Percentiles rank a stretch among this genome's conserved stretches.
Evolutionary conservation across 208 protist species (phyloP).

Genomic region (Leishmania arabica): DNA sequence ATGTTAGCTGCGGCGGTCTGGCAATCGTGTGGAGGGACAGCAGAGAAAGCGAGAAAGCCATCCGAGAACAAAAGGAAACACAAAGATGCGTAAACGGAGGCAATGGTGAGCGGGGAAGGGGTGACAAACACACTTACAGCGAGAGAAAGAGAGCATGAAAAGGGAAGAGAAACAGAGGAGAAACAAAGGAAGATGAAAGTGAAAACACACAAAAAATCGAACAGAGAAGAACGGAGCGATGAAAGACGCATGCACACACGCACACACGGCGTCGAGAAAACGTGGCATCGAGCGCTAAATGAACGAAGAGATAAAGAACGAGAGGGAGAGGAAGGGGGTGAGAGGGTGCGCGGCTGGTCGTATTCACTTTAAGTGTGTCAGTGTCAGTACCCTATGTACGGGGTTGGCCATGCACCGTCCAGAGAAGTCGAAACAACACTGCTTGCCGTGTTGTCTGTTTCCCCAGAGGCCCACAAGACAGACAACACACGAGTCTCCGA

Average conservation of each 20-base stretch:
- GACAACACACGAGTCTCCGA: neutral
- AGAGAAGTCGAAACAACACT: too few species aligned
- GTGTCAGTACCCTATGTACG: neutral
- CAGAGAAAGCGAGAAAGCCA: neutral
- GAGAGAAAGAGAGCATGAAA: neutral
- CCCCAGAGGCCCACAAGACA: neutral
- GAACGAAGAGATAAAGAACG: neutral
- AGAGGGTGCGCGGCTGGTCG: neutral
- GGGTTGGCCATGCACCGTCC: neutral
- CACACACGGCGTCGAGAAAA: neutral
- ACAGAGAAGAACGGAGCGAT: neutral
- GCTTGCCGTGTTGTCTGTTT: neutral
- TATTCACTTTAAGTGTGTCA: neutral
- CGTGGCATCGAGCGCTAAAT: neutral
- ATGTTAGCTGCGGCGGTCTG: neutral
- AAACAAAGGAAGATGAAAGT: neutral
- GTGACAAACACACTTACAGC: neutral
- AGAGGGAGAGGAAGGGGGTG: neutral
- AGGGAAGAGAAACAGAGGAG: neutral
- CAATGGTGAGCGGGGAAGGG: neutral
- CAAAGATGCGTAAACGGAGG: neutral
- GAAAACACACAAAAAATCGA: neutral
- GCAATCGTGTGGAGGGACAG: neutral
- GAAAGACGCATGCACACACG: slow-evolving; percentile 7
- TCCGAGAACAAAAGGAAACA: neutral